phyloP scores from a whole-genome alignment of 768 basidiomycete genomes.

The Mycena maculata region DNA sequence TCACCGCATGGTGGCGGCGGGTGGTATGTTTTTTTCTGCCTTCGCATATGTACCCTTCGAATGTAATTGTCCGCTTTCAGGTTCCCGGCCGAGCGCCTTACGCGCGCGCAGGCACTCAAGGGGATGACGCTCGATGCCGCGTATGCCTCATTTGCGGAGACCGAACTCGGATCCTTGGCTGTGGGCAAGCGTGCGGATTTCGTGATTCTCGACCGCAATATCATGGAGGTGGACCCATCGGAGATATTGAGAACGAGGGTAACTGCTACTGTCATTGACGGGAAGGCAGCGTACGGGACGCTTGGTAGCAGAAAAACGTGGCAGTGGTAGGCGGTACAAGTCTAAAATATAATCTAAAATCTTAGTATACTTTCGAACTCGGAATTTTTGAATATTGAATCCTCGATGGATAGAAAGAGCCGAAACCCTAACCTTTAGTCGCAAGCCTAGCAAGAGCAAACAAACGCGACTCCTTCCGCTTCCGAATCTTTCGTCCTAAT shows the following conservation, averaged over 20 bases:
- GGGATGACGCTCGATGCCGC: slow-evolving; percentile 94
- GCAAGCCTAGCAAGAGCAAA: too few species aligned
- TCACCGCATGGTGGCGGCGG: slow-evolving; percentile 88
- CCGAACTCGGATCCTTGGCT: slow-evolving; percentile 75
- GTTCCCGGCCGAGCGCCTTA: slow-evolving; percentile 81
- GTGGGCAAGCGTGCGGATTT: slow-evolving; percentile 90
- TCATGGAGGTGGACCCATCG: slow-evolving; percentile 70
- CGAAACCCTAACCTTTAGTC: too few species aligned
- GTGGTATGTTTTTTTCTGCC: slow-evolving; percentile 65
- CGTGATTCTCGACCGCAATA: slow-evolving; percentile 83
- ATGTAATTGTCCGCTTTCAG: slow-evolving; percentile 49
- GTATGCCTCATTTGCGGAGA: slow-evolving; percentile 85
- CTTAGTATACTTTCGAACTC: too few species aligned
- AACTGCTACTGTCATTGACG: slow-evolving; percentile 80
- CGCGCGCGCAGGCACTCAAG: slow-evolving; percentile 84
- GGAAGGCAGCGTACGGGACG: slow-evolving; percentile 70
- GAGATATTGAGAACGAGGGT: slow-evolving; percentile 79
- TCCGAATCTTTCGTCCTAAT: not conserved
- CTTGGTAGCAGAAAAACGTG: slow-evolving; percentile 26
- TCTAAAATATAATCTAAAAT: too few species aligned
- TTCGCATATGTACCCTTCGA: not conserved
- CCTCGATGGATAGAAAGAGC: too few species aligned
- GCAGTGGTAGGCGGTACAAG: not conserved
- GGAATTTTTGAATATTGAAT: too few species aligned
- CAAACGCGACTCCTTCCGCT: not conserved